A percentile compares a stretch with the other conserved stretches of the same genome.
phyloP scores from a whole-genome alignment of 2,329 filamentous ascomycete genomes.

The Venturia pyrina region DNA sequence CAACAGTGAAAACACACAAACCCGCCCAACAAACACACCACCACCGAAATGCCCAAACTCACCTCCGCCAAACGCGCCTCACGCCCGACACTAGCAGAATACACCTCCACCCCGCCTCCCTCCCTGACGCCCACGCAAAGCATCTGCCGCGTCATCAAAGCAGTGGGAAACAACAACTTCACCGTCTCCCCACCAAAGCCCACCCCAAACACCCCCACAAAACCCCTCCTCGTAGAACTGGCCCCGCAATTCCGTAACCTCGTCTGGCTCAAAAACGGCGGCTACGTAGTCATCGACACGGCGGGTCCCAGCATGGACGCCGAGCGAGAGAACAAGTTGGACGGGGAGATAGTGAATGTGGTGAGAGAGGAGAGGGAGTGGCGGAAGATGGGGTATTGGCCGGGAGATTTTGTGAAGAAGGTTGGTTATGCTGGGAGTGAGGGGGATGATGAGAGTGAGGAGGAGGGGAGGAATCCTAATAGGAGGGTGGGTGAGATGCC shows the following conservation, averaged over 20 bases:
- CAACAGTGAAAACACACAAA: not conserved
- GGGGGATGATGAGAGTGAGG: slow-evolving; percentile 11
- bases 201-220: too few species aligned
- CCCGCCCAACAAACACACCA: not conserved
- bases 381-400: slow-evolving; percentile 83
- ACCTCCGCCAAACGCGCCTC: not conserved
- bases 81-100: slow-evolving; percentile 43
- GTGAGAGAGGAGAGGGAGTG: slow-evolving; percentile 85
- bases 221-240: slow-evolving; percentile 66
- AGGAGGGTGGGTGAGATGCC: slow-evolving; percentile 14
- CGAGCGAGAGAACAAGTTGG: slow-evolving; percentile 63
- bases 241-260: slow-evolving; percentile 79
- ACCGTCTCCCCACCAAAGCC: slow-evolving; percentile 41
- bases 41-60: not conserved
- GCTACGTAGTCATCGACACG: slow-evolving; percentile 76
- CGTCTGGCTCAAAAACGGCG: slow-evolving; percentile 85
- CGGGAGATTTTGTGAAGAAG: slow-evolving; percentile 11
- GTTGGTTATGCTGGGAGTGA: slow-evolving; percentile 1
- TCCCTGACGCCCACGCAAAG: slow-evolving; percentile 41
- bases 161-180: slow-evolving; percentile 85
- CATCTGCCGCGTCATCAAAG: slow-evolving; percentile 70
- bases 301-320: slow-evolving; percentile 27
- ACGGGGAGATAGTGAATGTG: slow-evolving; percentile 85
- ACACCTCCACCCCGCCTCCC: slow-evolving; percentile 52
- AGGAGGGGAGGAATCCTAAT: not conserved